Conservation (phyloP, 331 rosid genomes). For the Quercus phellos region DNA sequence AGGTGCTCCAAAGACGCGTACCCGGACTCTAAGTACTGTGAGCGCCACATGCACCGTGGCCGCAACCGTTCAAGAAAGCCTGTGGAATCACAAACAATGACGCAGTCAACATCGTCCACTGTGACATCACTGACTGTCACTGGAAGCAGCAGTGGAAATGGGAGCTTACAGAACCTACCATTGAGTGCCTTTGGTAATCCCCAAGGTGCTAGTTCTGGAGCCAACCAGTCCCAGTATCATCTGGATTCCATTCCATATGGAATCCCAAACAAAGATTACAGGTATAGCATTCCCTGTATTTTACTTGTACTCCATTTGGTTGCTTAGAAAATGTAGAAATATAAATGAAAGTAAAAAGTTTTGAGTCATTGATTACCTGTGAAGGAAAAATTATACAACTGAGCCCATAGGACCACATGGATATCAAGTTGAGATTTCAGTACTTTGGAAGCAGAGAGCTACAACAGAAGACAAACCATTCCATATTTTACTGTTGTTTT, state of each 20-base stretch:
- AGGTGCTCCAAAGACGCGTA: conserved; percentile 85
- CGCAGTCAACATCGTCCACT: conserved; percentile 41
- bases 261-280: conserved; percentile 57
- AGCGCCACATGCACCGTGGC: conserved; percentile 89
- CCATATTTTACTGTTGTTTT: background rate
- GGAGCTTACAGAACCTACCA: conserved; percentile 49
- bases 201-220: conserved; percentile 39
- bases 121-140: conserved; percentile 42
- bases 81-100: conserved; percentile 75
- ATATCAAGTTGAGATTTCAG: background rate
- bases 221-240: conserved; percentile 39
- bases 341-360: background rate
- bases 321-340: background rate
- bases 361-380: background rate
- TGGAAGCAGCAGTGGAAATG: conserved; percentile 30
- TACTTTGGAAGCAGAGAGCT: background rate
- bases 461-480: background rate
- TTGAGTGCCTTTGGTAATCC: conserved; percentile 34
- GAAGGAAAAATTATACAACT: background rate
- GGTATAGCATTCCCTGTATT: conserved; percentile 32
- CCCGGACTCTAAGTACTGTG: conserved; percentile 80
- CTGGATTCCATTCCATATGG: conserved; percentile 66
- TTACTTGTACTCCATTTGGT: background rate
- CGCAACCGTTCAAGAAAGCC: conserved; percentile 98
- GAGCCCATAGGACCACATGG: background rate